Percentiles rank a stretch among this genome's conserved stretches.
Conservation (phyloP, 148 eudicot species). For the Spergularia marina region DNA sequence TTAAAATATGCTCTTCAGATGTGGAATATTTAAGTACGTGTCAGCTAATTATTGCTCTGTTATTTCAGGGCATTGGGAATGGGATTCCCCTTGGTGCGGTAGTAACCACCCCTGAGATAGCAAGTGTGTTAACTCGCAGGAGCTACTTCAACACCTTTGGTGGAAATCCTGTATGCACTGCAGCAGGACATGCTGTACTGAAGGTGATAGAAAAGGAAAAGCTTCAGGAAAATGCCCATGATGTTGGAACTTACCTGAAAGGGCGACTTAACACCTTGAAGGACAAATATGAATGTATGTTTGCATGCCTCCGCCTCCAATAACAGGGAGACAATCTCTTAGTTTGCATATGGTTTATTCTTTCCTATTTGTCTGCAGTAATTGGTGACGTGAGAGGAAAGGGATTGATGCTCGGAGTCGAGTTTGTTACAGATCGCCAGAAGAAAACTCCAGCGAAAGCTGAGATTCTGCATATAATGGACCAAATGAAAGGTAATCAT, state of each 20-base stretch:
- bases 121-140: constrained; percentile 72
- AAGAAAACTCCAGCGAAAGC: constrained; percentile 86
- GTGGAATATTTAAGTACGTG: background rate
- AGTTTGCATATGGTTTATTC: background rate
- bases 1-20: background rate
- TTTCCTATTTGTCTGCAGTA: constrained; percentile 40
- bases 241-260: constrained; percentile 82
- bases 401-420: constrained; percentile 89
- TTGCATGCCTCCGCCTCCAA: background rate
- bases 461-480: constrained; percentile 86
- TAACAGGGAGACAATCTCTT: background rate
- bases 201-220: constrained; percentile 84
- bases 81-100: constrained; percentile 98
- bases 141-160: constrained; percentile 96
- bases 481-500: constrained; percentile 81
- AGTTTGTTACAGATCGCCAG: constrained; percentile 80
- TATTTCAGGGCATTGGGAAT: constrained; percentile 86
- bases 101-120: constrained; percentile 94
- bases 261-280: constrained; percentile 59
- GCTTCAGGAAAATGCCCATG: constrained; percentile 81
- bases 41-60: background rate
- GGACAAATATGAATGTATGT: constrained; percentile 79
- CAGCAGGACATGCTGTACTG: constrained; percentile 90
- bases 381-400: constrained; percentile 98
- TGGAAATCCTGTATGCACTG: constrained; percentile 94